Base-by-base conservation (phyloP, 2,329 filamentous ascomycete species). In the Paraphoma chrysanthemicola region DNA sequence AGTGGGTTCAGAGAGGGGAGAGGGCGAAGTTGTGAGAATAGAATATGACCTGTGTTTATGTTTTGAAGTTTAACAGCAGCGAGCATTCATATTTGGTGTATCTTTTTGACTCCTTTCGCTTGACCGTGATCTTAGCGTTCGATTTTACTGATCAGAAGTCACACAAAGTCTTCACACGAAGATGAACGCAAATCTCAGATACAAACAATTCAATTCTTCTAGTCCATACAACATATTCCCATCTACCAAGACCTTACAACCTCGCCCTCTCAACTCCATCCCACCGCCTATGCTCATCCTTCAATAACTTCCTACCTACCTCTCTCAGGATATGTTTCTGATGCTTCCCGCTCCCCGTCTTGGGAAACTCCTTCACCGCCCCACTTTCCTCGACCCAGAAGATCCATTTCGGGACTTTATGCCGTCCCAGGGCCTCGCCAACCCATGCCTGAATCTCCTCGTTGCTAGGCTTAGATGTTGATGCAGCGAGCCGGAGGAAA, bases 301-400 rank as follows among this genome's bases (percentile, higher is more conserved):
- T 14, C 29, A 50, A 28, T 18, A 50, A 16, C 14, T 43, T 44
- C 28, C n/a, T 50, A 11, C 49, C 66, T 41, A 53, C 44, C 18
- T 54, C 58, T 49, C 51, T 62, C 28, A 68, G 33, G 30, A 66
- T 66, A 59, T 74, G 76, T 60, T 79, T 78, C 65, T 76, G 71
- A 47, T 78, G 70, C 70, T 78, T 79, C 16, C 76, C 76, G 63
- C 74, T 78, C 4, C 74, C 76, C 2, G 77, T 79, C 45, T 75
- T 67, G 4, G 77, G 77, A 0, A 77, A 57, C 9, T 63, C 62
- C 0, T 64, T 60, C n/a, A 68, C 60, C 41, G 38, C 49, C 6
- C 68, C 72, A 41, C 70, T 68, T 45, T 76, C 78, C 0, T 90
- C 90, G 41, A 92, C 81, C 83, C 90, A 91, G 71, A 92, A 92